A percentile compares a stretch with the other conserved stretches of the same genome.
Conservation (phyloP, 169 alveolate species). For the Cryptosporidium andersoni region DNA sequence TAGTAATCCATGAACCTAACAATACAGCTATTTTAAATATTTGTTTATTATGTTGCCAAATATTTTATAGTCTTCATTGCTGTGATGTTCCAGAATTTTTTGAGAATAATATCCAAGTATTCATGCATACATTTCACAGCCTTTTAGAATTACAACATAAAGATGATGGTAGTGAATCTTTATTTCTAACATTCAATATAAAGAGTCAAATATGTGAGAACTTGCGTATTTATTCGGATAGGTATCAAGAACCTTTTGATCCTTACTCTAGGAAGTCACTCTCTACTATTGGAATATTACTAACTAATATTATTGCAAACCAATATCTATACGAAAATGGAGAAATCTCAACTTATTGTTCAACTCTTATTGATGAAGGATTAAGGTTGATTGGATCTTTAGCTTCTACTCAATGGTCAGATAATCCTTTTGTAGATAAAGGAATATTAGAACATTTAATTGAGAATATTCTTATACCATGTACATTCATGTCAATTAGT, state of each 20-base stretch:
- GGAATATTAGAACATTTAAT: slow-evolving; percentile 62
- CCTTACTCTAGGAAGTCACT: slow-evolving; percentile 48
- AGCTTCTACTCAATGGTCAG: slow-evolving; percentile 66
- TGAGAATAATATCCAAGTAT: slow-evolving; percentile 40
- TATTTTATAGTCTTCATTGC: slow-evolving; percentile 66
- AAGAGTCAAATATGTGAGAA: slow-evolving; percentile 63
- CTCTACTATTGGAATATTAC: slow-evolving; percentile 45
- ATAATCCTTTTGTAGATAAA: slow-evolving; percentile 51
- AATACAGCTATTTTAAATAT: slow-evolving; percentile 17
- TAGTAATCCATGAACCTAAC: background rate
- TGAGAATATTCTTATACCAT: slow-evolving; percentile 62
- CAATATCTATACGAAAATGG: background rate
- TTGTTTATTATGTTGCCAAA: slow-evolving; percentile 41
- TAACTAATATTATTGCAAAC: slow-evolving; percentile 38
- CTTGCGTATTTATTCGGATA: slow-evolving; percentile 55
- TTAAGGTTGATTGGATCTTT: slow-evolving; percentile 55
- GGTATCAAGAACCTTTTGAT: slow-evolving; percentile 69
- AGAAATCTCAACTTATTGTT: background rate
- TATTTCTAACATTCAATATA: slow-evolving; percentile 4
- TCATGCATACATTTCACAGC: slow-evolving; percentile 59
- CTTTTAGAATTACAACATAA: slow-evolving; percentile 31
- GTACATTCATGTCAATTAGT: slow-evolving; percentile 54
- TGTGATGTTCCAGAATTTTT: slow-evolving; percentile 68
- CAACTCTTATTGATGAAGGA: slow-evolving; percentile 58
- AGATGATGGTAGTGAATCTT: slow-evolving; percentile 18